These are phyloP conservation scores for Chiua sp. DNA, from an alignment of 1,284 basidiomycete genomes.

Conservation along the genomic window DNA sequence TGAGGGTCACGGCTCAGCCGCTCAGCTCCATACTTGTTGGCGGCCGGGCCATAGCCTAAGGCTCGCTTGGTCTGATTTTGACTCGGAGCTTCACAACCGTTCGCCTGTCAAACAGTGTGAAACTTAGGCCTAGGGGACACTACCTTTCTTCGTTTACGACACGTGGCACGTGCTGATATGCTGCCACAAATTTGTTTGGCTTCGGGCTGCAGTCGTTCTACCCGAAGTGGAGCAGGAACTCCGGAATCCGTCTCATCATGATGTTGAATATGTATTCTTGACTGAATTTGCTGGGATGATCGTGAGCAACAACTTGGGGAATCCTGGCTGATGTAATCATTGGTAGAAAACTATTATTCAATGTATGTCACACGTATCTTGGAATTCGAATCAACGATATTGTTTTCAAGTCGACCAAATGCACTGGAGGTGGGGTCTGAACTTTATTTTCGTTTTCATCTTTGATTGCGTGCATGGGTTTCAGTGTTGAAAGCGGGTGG, in stretches of 20 bases:
- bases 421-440: slow-evolving; percentile 51
- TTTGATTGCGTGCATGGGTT: slow-evolving; percentile 57
- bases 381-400: no score
- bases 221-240: slow-evolving; percentile 52
- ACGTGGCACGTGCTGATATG: slow-evolving; percentile 18
- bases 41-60: no score
- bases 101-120: no score
- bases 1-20: no score
- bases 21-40: no score
- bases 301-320: slow-evolving; percentile 61
- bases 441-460: slow-evolving; percentile 56
- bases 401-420: not conserved
- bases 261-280: slow-evolving; percentile 56
- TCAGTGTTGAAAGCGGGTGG: slow-evolving; percentile 60
- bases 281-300: slow-evolving; percentile 64
- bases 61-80: no score
- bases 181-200: slow-evolving; percentile 52
- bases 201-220: slow-evolving; percentile 60
- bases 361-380: slow-evolving; percentile 37
- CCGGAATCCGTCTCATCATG: slow-evolving; percentile 44
- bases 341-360: slow-evolving; percentile 60
- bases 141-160: slow-evolving; percentile 8
- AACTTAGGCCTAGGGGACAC: no score
- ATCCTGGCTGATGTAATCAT: slow-evolving; percentile 50
- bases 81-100: no score